A percentile compares a stretch with the other conserved stretches of the same genome.
phyloP scores from a whole-genome alignment of 208 protist species.

The Crithidia expoeki region DNA sequence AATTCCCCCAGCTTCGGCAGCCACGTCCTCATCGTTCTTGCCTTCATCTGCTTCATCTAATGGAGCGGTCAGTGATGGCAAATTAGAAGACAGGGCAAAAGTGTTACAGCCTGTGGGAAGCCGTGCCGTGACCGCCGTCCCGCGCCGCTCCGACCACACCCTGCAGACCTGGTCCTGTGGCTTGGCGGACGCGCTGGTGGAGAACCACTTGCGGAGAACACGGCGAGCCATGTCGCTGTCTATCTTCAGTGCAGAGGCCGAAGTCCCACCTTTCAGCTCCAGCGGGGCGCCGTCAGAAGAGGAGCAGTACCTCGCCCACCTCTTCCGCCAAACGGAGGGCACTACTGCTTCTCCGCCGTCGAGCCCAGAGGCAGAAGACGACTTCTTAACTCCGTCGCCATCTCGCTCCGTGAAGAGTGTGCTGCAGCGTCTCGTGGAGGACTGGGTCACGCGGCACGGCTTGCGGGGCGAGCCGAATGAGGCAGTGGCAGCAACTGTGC shows the following conservation, averaged over 20 bases:
- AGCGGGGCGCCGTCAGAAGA: slow-evolving; percentile 43
- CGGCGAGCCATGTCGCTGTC: slow-evolving; percentile 73
- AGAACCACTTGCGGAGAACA: slow-evolving; percentile 84
- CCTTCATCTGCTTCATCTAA: no score
- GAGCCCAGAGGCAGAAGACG: slow-evolving; percentile 23
- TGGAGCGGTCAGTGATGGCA: no score
- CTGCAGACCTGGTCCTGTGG: slow-evolving; percentile 54
- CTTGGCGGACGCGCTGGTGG: slow-evolving; percentile 74
- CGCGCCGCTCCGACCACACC: slow-evolving; percentile 18
- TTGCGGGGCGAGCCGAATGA: slow-evolving; percentile 1
- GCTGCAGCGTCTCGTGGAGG: slow-evolving; percentile 56
- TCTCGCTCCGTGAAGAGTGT: slow-evolving; percentile 47
- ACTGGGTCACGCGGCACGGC: slow-evolving; percentile 21
- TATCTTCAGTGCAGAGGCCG: slow-evolving; percentile 83
- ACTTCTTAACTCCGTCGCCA: slow-evolving; percentile 22
- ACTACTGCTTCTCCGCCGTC: neutral
- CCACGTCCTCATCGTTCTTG: no score
- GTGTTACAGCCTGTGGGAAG: neutral
- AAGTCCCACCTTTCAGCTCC: slow-evolving; percentile 65
- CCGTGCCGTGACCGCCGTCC: neutral
- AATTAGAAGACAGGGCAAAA: slow-evolving; percentile 11
- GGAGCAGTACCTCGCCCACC: slow-evolving; percentile 49
- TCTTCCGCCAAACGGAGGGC: slow-evolving; percentile 33
- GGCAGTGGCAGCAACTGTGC: slow-evolving; percentile 1
- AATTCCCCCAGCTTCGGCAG: neutral